Percentiles rank a stretch among this genome's conserved stretches.
Conservation (phyloP, 108 stramenopile species). For the Asterionellopsis glacialis region DNA sequence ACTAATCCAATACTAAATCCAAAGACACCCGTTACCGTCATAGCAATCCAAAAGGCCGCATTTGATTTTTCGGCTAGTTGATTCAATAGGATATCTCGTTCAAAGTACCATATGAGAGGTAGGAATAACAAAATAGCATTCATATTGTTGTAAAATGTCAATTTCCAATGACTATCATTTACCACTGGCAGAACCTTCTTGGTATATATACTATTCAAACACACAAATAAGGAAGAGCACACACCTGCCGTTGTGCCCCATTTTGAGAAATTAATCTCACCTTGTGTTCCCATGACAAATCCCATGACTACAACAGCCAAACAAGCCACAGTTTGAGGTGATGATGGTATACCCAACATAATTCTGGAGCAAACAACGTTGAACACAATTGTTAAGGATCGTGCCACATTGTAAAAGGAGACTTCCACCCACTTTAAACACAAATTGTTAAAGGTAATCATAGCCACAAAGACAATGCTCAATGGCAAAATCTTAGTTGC, state of each 20-base stretch:
- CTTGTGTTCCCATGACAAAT: constrained; percentile 86
- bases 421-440: constrained; percentile 93
- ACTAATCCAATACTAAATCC: constrained; percentile 96
- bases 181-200: constrained; percentile 86
- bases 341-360: constrained; percentile 72
- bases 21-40: constrained; percentile 86
- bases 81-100: constrained; percentile 40
- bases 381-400: constrained; percentile 94
- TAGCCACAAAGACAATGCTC: constrained; percentile 88
- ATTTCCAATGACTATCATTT: constrained; percentile 88
- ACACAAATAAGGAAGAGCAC: constrained; percentile 85
- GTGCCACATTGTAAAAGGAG: constrained; percentile 96
- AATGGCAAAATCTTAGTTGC: constrained; percentile 73
- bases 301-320: constrained; percentile 83
- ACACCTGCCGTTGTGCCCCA: constrained; percentile 84
- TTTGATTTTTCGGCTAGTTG: constrained; percentile 30
- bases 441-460: constrained; percentile 96
- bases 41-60: constrained; percentile 74
- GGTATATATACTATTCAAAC: constrained; percentile 92
- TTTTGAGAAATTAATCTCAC: constrained; percentile 86
- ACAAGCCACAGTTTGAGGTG: constrained; percentile 61
- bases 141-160: constrained; percentile 93
- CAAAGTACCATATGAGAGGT: constrained; percentile 79
- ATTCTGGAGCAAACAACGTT: constrained; percentile 81
- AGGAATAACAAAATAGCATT: constrained; percentile 88